Evolutionary conservation across 805 yeast species (phyloP), one percentile per base, ranked within the genome.

Genomic region (Trichomonascus vanleenenianus): DNA sequence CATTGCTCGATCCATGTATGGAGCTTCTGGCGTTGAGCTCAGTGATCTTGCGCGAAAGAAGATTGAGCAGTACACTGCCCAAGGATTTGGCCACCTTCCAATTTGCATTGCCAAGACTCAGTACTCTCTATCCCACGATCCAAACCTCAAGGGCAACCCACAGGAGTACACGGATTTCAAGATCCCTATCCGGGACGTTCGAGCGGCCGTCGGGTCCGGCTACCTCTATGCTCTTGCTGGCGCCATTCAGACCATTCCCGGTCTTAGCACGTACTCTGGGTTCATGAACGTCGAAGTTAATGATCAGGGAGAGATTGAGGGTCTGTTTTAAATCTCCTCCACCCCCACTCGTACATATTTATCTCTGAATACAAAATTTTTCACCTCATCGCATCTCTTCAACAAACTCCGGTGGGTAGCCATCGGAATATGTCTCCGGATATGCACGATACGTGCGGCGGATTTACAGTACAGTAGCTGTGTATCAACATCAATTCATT

Each of bases 41-140:
- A 74, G 83, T 38, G 91, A 86, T 25, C 76, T 79, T 53, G 97
- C 97, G 36, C 76, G 78, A 55, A 71, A 76, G 59, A 88, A 88
- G 68, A 81, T 91, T 54, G 87, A 81, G 51, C 75, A 79, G 47
- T 89, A 87, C 70, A 81, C 87, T 31, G 66, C 73, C 43, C 96
- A 88, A 71, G 97, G 97, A 2, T 91, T 83, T 65, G 88, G 82
- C 52, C 79, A 87, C 61, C 72, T 91, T 62, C 98, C 97, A 47
- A 82, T 91, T 56, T 91, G 98, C 70, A 85, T 91, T 60, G 98
- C 98, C 48, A 91, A 91, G 74, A 91, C 98, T 2, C 98, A 91
- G 67, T 91, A 91, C 73, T 87, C 96, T 0, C 73, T 91, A 55
- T 88, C 97, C 2, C 97, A 89, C 62, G 97, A 91, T 66, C 88